phyloP scores from a whole-genome alignment of 306 rosid genomes.

The Sindora glabra region DNA sequence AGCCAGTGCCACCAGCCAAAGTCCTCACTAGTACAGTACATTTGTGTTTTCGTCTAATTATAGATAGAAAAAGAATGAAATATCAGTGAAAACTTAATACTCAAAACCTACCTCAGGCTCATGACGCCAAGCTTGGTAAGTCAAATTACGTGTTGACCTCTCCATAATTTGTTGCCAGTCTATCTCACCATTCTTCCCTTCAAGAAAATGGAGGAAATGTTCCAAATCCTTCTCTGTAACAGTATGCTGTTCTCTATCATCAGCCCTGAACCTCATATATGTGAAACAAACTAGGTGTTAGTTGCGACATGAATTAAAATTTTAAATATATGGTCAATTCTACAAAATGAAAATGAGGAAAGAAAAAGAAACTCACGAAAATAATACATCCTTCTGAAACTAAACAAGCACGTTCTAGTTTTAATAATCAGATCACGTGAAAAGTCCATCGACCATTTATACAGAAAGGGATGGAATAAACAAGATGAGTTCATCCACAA shows the following conservation, averaged over 20 bases:
- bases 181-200: constrained; percentile 62
- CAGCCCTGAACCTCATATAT: constrained; percentile 33
- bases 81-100: constrained; percentile 10
- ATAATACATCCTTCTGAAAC: no score
- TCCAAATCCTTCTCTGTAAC: constrained; percentile 74
- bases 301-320: constrained; percentile 17
- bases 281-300: constrained; percentile 12
- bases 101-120: constrained; percentile 72
- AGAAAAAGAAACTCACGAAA: no score
- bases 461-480: no score
- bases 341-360: no score
- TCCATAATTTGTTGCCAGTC: constrained; percentile 94
- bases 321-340: no score
- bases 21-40: not conserved
- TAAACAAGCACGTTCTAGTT: no score
- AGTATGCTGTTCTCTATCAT: constrained; percentile 37
- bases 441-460: no score
- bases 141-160: constrained; percentile 62
- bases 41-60: not conserved
- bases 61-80: constrained; percentile 1
- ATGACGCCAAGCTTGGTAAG: constrained; percentile 94
- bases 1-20: no score
- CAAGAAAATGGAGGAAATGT: constrained; percentile 66
- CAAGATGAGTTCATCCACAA: no score
- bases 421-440: no score